Evolutionary conservation across 495 filamentous ascomycete genomes (phyloP), one percentile per base, ranked within the genome.

Genomic region (Xylaria sp.): DNA sequence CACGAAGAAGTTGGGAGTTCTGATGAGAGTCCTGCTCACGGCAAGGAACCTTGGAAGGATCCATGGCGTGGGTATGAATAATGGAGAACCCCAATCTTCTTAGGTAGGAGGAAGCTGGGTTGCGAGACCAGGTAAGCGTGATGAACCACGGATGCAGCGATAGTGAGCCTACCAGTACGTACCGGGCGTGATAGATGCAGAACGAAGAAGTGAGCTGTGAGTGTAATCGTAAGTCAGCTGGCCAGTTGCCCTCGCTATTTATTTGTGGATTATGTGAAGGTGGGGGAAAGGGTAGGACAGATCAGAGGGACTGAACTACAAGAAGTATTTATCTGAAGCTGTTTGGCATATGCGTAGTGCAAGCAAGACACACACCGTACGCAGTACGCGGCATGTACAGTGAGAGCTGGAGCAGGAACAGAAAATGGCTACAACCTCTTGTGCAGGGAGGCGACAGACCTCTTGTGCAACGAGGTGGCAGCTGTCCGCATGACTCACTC

Each of bases 1-100:
- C 78, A 31, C 79, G 77, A 55, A 93, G 73, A 61, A 97, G 82
- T 35, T 85, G 79, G 1, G 85, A 78, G 53, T 93, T 85, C 71
- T 92, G 84, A 48, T 88, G 82, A 14, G 83, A 80, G 76, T 95
- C 87, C 77, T 97, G 94, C 33, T 84, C 79, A 48, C 78, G 77
- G 75, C 89, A 90, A 11, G 91, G 91, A 9, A 81, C 81, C 41
- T 76, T 50, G 15, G 72, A 57, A n/a, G 55, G 40, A 69, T 73
- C 74, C 65, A 77, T 79, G 70, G 43, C 67, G 53, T 48, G 70
- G 31, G 52, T 24, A 24, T 43, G 64, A 31, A n/a, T 8, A 33
- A 33, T 11, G 17, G 21, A 19, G n/a, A 52, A 31, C n/a, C 3
- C 33, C 6, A 57, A 67, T 12, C 5, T 17, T 29, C 11, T 29